These are phyloP conservation scores for Clonostachys rosea DNA, from an alignment of 2,329 filamentous ascomycete genomes.

Conservation along the genomic window DNA sequence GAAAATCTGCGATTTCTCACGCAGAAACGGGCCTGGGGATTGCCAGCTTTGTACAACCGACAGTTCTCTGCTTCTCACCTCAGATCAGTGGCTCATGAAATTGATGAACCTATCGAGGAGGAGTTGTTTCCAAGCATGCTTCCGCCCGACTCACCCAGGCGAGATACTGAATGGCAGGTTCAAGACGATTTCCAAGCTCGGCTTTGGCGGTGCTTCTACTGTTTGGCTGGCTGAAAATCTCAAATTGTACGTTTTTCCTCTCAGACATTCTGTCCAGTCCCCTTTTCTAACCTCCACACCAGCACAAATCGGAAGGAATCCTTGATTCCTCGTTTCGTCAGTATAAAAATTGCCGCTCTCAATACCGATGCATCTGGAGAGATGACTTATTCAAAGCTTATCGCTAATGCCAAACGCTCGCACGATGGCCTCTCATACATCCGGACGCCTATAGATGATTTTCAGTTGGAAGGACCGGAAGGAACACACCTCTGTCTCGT, in stretches of 20 bases:
- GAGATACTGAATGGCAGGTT: constrained; percentile 24
- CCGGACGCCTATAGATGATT: constrained; percentile 6
- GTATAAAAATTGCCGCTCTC: constrained; percentile 10
- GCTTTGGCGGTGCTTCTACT: constrained; percentile 25
- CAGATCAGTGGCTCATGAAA: not conserved
- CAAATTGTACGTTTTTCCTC: constrained; percentile 4
- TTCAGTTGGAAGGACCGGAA: constrained; percentile 5
- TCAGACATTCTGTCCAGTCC: not conserved
- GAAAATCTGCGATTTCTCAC: too few species aligned
- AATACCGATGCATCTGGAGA: constrained; percentile 7
- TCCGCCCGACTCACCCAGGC: constrained; percentile 9
- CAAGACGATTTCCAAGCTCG: constrained; percentile 25
- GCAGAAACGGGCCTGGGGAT: too few species aligned
- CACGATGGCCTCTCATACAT: constrained; percentile 7
- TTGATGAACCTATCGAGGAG: constrained; percentile 10
- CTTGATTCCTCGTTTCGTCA: constrained; percentile 3
- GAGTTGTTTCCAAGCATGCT: constrained; percentile 6
- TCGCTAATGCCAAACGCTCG: constrained; percentile 7
- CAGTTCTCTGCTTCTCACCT: too few species aligned
- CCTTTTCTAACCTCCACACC: not conserved
- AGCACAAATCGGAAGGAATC: constrained; percentile 2
- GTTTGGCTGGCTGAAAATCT: constrained; percentile 27
- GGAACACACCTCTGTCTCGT: constrained; percentile 12
- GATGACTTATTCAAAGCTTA: constrained; percentile 3
- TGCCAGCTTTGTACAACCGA: too few species aligned